phyloP scores from a whole-genome alignment of 2,329 filamentous ascomycete genomes.

The Venturiaceae sp. region DNA sequence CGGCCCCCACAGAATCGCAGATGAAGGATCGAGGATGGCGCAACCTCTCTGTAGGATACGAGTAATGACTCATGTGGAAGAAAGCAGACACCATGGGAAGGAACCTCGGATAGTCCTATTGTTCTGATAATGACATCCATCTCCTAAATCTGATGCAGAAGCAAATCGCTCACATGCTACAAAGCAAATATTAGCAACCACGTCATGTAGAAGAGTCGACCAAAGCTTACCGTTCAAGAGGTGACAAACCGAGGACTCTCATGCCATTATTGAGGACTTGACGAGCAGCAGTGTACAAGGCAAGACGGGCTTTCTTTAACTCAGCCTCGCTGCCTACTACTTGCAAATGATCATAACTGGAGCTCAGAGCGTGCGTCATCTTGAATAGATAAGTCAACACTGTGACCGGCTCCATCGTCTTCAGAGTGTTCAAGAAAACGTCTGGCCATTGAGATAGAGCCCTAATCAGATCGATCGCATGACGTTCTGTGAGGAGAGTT shows the following conservation, averaged over 20 bases:
- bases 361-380: constrained; percentile 73
- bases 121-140: background rate
- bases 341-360: constrained; percentile 71
- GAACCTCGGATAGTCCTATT: background rate
- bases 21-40: background rate
- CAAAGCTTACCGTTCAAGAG: constrained; percentile 51
- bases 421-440: constrained; percentile 72
- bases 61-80: background rate
- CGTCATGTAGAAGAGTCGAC: background rate
- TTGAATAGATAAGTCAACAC: constrained; percentile 69
- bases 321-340: constrained; percentile 71
- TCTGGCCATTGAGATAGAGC: constrained; percentile 79
- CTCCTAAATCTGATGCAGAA: background rate
- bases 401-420: constrained; percentile 67
- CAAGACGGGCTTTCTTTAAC: constrained; percentile 62
- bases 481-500: constrained; percentile 58
- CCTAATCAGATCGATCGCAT: constrained; percentile 64
- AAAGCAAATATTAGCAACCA: background rate
- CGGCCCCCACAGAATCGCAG: background rate
- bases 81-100: background rate
- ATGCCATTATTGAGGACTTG: constrained; percentile 76
- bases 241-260: constrained; percentile 66
- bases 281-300: constrained; percentile 66
- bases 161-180: background rate
- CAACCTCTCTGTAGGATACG: background rate